A percentile compares a stretch with the other conserved stretches of the same genome.
phyloP scores from a whole-genome alignment of 1,139 yeast genomes.

The Wickerhamomyces sp. region DNA sequence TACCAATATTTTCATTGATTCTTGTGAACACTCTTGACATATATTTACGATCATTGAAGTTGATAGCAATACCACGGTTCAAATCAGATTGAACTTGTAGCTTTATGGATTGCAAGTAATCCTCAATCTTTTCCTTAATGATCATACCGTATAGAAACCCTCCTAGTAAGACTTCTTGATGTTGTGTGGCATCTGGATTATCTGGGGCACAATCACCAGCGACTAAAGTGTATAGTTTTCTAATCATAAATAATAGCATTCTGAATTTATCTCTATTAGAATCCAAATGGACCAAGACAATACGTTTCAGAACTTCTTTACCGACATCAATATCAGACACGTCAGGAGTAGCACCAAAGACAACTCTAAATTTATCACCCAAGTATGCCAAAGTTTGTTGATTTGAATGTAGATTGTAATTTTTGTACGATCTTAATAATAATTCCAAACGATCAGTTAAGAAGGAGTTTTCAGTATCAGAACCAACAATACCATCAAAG shows the following conservation, averaged over 20 bases:
- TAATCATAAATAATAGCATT: conserved; percentile 85
- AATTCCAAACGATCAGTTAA: conserved; percentile 97
- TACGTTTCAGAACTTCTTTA: conserved; percentile 70
- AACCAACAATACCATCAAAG: conserved; percentile 92
- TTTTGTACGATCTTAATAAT: conserved; percentile 80
- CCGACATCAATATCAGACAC: conserved; percentile 90
- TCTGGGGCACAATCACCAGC: conserved; percentile 97
- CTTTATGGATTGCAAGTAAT: conserved; percentile 70
- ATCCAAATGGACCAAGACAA: conserved; percentile 84
- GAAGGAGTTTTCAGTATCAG: conserved; percentile 83
- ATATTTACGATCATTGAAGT: conserved; percentile 79
- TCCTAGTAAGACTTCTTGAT: conserved; percentile 93
- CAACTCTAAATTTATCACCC: conserved; percentile 95
- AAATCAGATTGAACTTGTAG: conserved; percentile 77
- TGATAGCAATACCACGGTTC: conserved; percentile 76
- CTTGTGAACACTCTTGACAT: conserved; percentile 75
- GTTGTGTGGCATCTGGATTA: conserved; percentile 99
- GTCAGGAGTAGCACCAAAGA: conserved; percentile 85
- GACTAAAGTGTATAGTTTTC: conserved; percentile 89
- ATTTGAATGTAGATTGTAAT: conserved; percentile 71
- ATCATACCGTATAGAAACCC: conserved; percentile 98
- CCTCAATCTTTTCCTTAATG: conserved; percentile 92
- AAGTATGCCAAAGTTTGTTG: conserved; percentile 87
- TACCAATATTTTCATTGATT: conserved; percentile 91
- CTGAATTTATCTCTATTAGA: conserved; percentile 76